Evolutionary conservation across 192 early-diverging fungal genomes (phyloP), one percentile per base, ranked within the genome.

Genomic region (Backusella australiensis): DNA sequence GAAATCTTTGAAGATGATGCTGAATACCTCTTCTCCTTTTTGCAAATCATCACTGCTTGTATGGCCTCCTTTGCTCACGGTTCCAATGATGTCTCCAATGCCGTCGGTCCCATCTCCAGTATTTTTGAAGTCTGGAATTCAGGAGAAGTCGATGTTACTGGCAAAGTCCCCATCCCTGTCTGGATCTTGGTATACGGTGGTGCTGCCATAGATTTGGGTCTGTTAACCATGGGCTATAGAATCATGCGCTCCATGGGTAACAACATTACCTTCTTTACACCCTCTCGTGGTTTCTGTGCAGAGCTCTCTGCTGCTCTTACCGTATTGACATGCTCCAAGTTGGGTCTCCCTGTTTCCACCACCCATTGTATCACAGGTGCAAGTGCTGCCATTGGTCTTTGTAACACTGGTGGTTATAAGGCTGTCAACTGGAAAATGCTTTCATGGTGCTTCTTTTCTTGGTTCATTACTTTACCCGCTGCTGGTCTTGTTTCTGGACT

Each of bases 11-110:
- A 95, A 67, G 84, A 83, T 74, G 84, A 92, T 34, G 93, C 91
- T 38, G 94, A 96, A 80, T 87, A 91, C 73, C 85, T 96, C 38
- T 96, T 92, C 86, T 94, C 93, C 1, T 90, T 94, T 79, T 85
- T 95, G 41, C 94, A 95, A 78, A 84, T 94, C 75, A 81, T 92
- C 68, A 95, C 94, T 6, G 92, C 93, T 12, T 88, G 91, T 75
- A 90, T 94, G 41, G 91, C 94, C 32, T 94, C 93, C 75, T 95
- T 95, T 81, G 87, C 92, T 21, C 94, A 96, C 82, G 93, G 94
- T 65, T 90, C 91, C 69, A 96, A 96, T 85, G 93, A 96, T 82
- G 92, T 95, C n/a, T 88, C 93, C 78, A 95, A 96, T 79, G 94
- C 94, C n/a, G 89, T 93, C 44, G 93, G 94, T 69, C 93, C 94